Conservation (phyloP, 768 basidiomycete genomes). For the Naganishia friedmannii region DNA sequence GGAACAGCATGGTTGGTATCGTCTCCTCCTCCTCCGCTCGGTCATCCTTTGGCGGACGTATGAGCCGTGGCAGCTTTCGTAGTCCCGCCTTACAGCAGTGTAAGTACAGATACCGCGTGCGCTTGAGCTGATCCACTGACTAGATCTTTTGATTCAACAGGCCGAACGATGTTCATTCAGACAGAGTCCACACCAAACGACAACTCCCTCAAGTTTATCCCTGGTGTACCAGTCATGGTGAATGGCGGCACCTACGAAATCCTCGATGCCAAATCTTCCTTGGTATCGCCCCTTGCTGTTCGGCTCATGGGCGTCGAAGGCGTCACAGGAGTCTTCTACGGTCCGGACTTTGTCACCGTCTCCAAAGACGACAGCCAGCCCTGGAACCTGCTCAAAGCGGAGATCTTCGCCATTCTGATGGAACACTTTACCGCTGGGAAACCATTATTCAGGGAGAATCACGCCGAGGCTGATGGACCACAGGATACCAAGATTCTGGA, state of each 20-base stretch:
- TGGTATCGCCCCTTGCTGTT: constrained; percentile 89
- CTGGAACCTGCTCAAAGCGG: constrained; percentile 92
- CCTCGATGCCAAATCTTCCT: constrained; percentile 77
- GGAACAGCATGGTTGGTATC: background rate
- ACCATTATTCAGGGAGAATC: constrained; percentile 69
- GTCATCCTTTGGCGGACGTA: background rate
- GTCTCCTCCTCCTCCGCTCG: background rate
- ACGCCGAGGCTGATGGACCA: constrained; percentile 74
- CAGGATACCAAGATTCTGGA: constrained; percentile 92
- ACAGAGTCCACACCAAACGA: constrained; percentile 96
- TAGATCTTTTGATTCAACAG: constrained; percentile 31
- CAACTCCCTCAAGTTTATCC: constrained; percentile 96
- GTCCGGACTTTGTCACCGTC: constrained; percentile 96
- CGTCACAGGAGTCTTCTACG: constrained; percentile 83
- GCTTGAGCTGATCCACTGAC: background rate
- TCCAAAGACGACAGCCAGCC: constrained; percentile 63
- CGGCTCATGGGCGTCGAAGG: constrained; percentile 93
- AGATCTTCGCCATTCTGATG: constrained; percentile 94
- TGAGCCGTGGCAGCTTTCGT: background rate
- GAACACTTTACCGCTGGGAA: constrained; percentile 92
- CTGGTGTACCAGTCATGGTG: constrained; percentile 81
- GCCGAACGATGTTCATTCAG: constrained; percentile 92
- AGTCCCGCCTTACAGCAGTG: constrained; percentile 5
- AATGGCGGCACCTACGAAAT: constrained; percentile 85
- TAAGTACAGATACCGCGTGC: background rate